Evolutionary conservation across 2,329 filamentous ascomycete species (phyloP), one percentile per base, ranked within the genome.

Genomic region (Fusarium drepaniforme): DNA sequence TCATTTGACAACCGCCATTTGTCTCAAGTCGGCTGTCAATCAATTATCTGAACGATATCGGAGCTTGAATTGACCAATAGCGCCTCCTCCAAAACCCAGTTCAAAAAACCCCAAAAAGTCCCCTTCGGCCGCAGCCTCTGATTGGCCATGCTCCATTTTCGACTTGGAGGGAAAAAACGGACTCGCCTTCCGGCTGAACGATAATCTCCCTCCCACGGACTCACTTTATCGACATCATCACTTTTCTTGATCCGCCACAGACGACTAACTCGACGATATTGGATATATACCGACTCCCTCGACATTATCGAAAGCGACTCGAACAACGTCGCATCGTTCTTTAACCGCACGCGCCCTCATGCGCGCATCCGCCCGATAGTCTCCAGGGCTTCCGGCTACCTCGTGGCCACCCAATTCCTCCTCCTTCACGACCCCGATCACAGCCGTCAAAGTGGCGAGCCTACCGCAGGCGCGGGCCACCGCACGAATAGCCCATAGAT

Each of bases 401-500:
- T 67, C 28, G 13, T 67, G 58, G 67, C 68, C 66, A 68, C 62
- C 64, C 59, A 59, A 53, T 68, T 58, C 63, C 49, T 44, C 46
- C 60, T 53, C 56, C 56, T 35, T 46, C 44, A 64, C 44, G 30
- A 38, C 21, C 40, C 37, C 46, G 37, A 58, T 46, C 49, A 74
- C 73, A 72, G 56, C 70, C 77, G 70, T 72, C 78, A 83, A 81
- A 71, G 77, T 84, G 83, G 83, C 83, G 75, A 75, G 75, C 71
- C 67, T 81, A 68, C 83, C 83, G 76, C 81, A 83, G 76, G 81
- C 82, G 82, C 85, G 86, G 83, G 81, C 84, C 77, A 81, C 82
- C 80, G 83, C 85, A 81, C 83, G 83, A 80, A 84, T 85, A 85
- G 78, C 82, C 65, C 78, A 79, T 71, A 82, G 67, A 21, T 71